phyloP scores from a whole-genome alignment of 495 filamentous ascomycete species.

The Aspergillus steynii region DNA sequence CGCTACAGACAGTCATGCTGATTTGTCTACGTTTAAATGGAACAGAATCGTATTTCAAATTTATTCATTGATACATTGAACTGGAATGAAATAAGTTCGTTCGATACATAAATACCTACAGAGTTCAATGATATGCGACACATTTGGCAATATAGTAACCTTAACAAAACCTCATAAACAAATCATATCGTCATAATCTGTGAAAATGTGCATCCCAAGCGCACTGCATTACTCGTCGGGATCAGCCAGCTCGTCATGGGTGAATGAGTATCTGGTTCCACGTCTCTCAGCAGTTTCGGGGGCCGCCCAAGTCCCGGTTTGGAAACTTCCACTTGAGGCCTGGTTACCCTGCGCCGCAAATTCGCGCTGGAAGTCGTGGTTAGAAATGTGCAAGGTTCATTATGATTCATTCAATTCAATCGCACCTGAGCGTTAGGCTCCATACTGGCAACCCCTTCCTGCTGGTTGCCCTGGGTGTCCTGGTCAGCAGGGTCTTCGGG shows the following conservation, averaged over 20 bases:
- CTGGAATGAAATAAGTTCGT: not conserved
- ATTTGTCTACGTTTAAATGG: not conserved
- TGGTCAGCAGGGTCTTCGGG: constrained; percentile 48
- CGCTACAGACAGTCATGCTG: not conserved
- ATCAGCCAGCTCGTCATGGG: constrained; percentile 11
- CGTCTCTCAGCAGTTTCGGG: constrained; percentile 50
- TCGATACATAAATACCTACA: not conserved
- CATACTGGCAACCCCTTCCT: constrained; percentile 35
- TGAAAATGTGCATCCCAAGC: not conserved
- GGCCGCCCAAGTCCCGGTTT: constrained; percentile 45
- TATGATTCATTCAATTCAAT: not conserved
- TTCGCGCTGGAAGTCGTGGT: constrained; percentile 29
- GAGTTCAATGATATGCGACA: not conserved
- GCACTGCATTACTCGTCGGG: constrained; percentile 13
- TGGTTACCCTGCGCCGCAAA: constrained; percentile 57
- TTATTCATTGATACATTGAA: not conserved
- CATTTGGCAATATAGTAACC: not conserved
- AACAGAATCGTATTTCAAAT: not conserved
- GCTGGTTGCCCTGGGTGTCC: constrained; percentile 46
- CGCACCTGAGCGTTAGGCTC: constrained; percentile 53
- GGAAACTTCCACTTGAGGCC: constrained; percentile 49
- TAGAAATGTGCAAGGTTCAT: not conserved
- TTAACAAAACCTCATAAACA: not conserved
- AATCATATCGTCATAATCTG: not conserved
- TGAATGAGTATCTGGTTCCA: constrained; percentile 22